Conservation (phyloP, 1,284 basidiomycete species). For the Ustilago loliicola region DNA sequence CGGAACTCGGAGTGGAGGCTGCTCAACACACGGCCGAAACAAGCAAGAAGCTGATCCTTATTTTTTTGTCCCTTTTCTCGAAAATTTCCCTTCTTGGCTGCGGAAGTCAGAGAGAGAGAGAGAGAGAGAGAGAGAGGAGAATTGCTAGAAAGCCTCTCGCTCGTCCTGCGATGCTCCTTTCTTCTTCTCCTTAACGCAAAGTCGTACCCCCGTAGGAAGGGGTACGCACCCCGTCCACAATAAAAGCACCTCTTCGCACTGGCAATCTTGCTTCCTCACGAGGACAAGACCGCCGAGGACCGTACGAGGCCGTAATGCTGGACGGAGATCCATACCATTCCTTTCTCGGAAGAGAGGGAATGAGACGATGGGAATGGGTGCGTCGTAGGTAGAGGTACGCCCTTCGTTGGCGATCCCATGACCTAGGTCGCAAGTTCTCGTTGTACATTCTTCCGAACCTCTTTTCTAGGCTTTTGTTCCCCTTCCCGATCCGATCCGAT, state of each 20-base stretch:
- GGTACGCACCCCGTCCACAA: slow-evolving; percentile 55
- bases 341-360: neutral
- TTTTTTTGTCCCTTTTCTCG: too few species aligned
- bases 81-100: too few species aligned
- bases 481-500: neutral
- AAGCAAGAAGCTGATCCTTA: too few species aligned
- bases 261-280: slow-evolving; percentile 19
- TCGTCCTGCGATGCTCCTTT: slow-evolving; percentile 10
- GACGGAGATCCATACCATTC: slow-evolving; percentile 54
- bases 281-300: slow-evolving; percentile 47
- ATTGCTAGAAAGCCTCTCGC: slow-evolving; percentile 17
- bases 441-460: slow-evolving; percentile 52
- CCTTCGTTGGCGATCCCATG: slow-evolving; percentile 52
- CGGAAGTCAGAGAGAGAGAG: too few species aligned
- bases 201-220: slow-evolving; percentile 44
- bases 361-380: slow-evolving; percentile 61
- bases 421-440: slow-evolving; percentile 56
- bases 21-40: neutral
- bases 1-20: neutral
- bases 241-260: slow-evolving; percentile 62
- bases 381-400: slow-evolving; percentile 45
- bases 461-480: neutral
- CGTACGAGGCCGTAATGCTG: slow-evolving; percentile 61
- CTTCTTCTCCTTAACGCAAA: slow-evolving; percentile 54
- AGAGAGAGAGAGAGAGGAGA: too few species aligned